Evolutionary conservation across 148 eudicot species (phyloP), one percentile per base, ranked within the genome.

Genomic region (Hydrangea macrophylla): DNA sequence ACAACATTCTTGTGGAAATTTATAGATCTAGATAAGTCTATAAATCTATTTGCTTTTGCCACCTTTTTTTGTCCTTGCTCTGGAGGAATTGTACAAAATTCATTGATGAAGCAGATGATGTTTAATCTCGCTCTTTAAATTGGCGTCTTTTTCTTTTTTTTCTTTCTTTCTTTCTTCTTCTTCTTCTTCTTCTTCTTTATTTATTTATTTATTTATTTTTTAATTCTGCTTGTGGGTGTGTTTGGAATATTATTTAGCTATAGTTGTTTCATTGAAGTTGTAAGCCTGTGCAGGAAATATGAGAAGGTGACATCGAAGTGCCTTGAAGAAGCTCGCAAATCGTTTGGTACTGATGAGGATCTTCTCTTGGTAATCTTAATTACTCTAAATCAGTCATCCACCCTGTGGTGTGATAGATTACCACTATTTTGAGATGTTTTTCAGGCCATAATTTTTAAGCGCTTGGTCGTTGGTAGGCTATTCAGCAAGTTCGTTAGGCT

Each of bases 301-400:
- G 81, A 73, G 73, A 85, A 77, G 74, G 55, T 94, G 55, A 65
- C 90, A 62, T 84, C 90, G 39, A 79, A 79, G 74, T 81, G 86
- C 76, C 74, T 90, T 26, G 84, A 94, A 31, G 85, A 87, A 63
- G 96, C 99, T 65, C 93, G 90, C 72, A 94, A 91, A 74, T 88
- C 99, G 30, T 94, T 90, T 72, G 99, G 99, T 37, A 90, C 99
- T 31, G 99, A 94, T 63, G 99, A 94, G 74, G 99, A 94, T 83
- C 83, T 94, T 74, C 86, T 94, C 26, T 65, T 94, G 91, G 99
- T 94, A 88, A 82, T 40, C 17, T 63, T 50, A 53, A 24, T 8
- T 18, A 58, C 79, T 27, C 42, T 15, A 7, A 40, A 44, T 48
- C 18, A 39, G 60, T 22, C 37, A 54, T 15, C 33, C 30, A 55